Evolutionary conservation across 1,284 basidiomycete species (phyloP).

Genomic region (Inonotus obliquus): DNA sequence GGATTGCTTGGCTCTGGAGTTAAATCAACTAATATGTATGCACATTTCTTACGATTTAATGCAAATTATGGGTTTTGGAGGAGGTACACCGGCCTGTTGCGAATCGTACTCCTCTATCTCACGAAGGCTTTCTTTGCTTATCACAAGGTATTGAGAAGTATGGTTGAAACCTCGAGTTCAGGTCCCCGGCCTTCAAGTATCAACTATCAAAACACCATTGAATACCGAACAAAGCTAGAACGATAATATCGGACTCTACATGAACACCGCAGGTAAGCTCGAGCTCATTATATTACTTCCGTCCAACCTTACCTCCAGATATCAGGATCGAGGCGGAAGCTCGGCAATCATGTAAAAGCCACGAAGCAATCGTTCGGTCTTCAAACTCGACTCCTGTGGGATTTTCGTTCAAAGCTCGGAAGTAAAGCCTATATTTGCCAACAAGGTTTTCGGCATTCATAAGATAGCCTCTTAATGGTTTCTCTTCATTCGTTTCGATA

Average conservation of each 20-base stretch:
- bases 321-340: not conserved
- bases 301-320: not conserved
- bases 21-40: not conserved
- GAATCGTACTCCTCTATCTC: too few species aligned
- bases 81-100: too few species aligned
- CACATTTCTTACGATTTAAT: not conserved
- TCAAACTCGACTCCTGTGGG: not conserved
- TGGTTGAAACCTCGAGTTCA: too few species aligned
- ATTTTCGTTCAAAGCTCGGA: not conserved
- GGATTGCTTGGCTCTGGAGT: constrained; percentile 28
- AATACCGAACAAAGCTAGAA: not conserved
- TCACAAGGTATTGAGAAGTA: too few species aligned
- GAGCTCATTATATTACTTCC: not conserved
- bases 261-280: not conserved
- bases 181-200: too few species aligned
- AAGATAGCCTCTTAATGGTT: too few species aligned
- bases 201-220: too few species aligned
- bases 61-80: not conserved
- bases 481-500: too few species aligned
- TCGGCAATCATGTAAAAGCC: not conserved
- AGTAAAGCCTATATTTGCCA: too few species aligned
- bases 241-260: not conserved
- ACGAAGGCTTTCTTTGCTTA: too few species aligned
- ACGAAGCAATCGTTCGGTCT: not conserved
- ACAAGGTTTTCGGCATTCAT: too few species aligned